These are phyloP conservation scores for Termitomyces sp. DNA, from an alignment of 768 basidiomycete genomes.

Conservation along the genomic window DNA sequence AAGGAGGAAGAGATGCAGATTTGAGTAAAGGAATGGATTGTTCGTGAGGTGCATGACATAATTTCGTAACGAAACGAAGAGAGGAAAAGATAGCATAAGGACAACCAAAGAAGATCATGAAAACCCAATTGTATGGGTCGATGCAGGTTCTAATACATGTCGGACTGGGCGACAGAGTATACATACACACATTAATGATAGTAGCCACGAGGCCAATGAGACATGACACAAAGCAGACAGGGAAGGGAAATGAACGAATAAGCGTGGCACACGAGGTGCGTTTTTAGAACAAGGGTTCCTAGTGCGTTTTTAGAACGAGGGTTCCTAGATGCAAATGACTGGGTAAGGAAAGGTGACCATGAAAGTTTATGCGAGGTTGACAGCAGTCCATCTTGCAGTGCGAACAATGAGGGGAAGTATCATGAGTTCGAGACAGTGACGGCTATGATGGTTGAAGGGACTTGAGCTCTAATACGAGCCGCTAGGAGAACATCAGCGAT, in stretches of 20 bases:
- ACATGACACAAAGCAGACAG: background rate
- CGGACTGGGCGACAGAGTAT: slow-evolving; percentile 2
- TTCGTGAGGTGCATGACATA: slow-evolving; percentile 4
- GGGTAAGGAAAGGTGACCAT: slow-evolving; percentile 5
- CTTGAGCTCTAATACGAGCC: slow-evolving; percentile 60
- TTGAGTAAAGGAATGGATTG: background rate
- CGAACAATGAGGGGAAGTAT: slow-evolving; percentile 2
- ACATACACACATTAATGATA: slow-evolving; percentile 12
- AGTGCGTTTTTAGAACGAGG: slow-evolving; percentile 5
- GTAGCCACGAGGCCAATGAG: background rate
- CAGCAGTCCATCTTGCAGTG: slow-evolving; percentile 7
- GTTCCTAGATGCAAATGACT: slow-evolving; percentile 4
- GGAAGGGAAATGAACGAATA: slow-evolving; percentile 3
- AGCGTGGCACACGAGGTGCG: background rate
- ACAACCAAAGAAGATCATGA: slow-evolving; percentile 1
- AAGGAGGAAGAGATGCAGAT: background rate
- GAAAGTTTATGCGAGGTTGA: slow-evolving; percentile 1
- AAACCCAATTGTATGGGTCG: slow-evolving; percentile 4
- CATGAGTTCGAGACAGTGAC: background rate
- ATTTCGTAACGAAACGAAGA: background rate
- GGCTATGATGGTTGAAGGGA: slow-evolving; percentile 27
- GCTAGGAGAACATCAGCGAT: slow-evolving; percentile 27
- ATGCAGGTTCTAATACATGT: slow-evolving; percentile 14
- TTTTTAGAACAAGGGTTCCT: slow-evolving; percentile 6
- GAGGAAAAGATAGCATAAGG: slow-evolving; percentile 2